These are phyloP conservation scores for Penicillium manginii DNA, from an alignment of 495 filamentous ascomycete species.

Conservation along the genomic window DNA sequence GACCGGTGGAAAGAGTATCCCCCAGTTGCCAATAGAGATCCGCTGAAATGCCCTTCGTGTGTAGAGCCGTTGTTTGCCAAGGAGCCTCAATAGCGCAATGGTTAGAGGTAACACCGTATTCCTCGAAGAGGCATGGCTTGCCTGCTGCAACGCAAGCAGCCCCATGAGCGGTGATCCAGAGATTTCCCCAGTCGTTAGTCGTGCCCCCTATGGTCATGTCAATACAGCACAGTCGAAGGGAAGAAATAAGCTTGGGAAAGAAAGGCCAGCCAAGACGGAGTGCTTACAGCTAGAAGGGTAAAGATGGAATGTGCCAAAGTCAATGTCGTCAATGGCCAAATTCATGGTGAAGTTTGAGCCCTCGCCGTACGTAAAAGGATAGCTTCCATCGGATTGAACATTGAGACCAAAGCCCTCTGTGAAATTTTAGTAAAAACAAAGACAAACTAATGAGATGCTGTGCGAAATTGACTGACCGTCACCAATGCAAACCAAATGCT, in stretches of 20 bases:
- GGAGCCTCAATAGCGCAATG: constrained; percentile 50
- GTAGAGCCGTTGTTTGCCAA: constrained; percentile 62
- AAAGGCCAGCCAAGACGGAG: constrained; percentile 24
- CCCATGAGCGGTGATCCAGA: constrained; percentile 66
- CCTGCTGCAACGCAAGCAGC: constrained; percentile 54
- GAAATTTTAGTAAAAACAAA: background rate
- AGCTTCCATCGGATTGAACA: constrained; percentile 52
- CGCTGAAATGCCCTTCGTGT: constrained; percentile 52
- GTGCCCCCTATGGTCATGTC: constrained; percentile 39
- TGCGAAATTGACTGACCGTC: constrained; percentile 39
- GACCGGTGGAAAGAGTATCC: constrained; percentile 55
- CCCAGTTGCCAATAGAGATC: constrained; percentile 74
- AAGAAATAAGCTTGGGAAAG: background rate
- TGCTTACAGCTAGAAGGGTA: constrained; percentile 61
- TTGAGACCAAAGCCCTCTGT: constrained; percentile 46
- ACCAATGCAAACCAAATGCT: constrained; percentile 71
- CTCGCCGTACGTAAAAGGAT: constrained; percentile 61
- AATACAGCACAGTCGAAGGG: background rate
- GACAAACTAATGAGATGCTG: background rate
- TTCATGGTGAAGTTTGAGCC: constrained; percentile 68
- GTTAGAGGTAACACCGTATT: constrained; percentile 59
- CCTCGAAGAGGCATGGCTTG: constrained; percentile 72
- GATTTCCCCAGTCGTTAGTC: constrained; percentile 48
- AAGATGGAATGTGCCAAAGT: constrained; percentile 70
- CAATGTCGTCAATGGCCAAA: constrained; percentile 58